These are phyloP conservation scores for Fomitopsis betulina DNA, from an alignment of 1,284 basidiomycete genomes.

Conservation along the genomic window DNA sequence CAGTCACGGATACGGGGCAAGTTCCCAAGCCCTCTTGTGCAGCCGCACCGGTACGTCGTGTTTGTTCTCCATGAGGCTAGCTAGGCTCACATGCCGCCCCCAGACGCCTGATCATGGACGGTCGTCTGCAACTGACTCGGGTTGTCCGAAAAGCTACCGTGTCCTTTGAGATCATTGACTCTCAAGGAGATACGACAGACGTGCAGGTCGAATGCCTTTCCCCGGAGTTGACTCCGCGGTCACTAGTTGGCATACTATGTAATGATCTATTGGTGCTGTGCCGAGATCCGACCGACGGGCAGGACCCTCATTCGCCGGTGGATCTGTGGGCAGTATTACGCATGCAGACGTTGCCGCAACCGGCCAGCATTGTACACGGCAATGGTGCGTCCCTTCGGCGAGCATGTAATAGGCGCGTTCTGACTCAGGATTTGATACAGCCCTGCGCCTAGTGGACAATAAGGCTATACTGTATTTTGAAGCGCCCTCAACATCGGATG, in stretches of 20 bases:
- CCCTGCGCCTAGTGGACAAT: slow-evolving; percentile 78
- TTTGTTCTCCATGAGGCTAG: slow-evolving; percentile 1
- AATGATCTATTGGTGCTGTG: slow-evolving; percentile 91
- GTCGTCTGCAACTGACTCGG: slow-evolving; percentile 75
- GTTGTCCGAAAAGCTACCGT: slow-evolving; percentile 87
- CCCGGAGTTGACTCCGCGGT: slow-evolving; percentile 73
- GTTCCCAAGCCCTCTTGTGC: slow-evolving; percentile 94
- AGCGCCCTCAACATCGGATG: slow-evolving; percentile 76
- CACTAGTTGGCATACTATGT: slow-evolving; percentile 79
- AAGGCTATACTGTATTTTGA: slow-evolving; percentile 93
- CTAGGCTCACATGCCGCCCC: slow-evolving; percentile 1
- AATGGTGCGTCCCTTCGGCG: slow-evolving; percentile 54
- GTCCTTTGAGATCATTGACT: slow-evolving; percentile 78
- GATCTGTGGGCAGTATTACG: slow-evolving; percentile 92
- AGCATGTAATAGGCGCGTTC: not conserved
- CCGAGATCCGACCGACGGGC: slow-evolving; percentile 73
- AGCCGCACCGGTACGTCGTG: slow-evolving; percentile 81
- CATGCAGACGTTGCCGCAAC: slow-evolving; percentile 86
- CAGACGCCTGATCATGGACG: slow-evolving; percentile 87
- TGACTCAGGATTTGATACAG: slow-evolving; percentile 32
- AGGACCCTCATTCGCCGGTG: slow-evolving; percentile 67
- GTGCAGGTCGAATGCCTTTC: slow-evolving; percentile 88
- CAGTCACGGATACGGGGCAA: slow-evolving; percentile 87
- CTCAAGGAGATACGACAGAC: slow-evolving; percentile 71
- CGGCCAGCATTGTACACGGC: slow-evolving; percentile 85